These are phyloP conservation scores for Pichia sp. DNA, from an alignment of 1,139 yeast genomes.

Conservation along the genomic window DNA sequence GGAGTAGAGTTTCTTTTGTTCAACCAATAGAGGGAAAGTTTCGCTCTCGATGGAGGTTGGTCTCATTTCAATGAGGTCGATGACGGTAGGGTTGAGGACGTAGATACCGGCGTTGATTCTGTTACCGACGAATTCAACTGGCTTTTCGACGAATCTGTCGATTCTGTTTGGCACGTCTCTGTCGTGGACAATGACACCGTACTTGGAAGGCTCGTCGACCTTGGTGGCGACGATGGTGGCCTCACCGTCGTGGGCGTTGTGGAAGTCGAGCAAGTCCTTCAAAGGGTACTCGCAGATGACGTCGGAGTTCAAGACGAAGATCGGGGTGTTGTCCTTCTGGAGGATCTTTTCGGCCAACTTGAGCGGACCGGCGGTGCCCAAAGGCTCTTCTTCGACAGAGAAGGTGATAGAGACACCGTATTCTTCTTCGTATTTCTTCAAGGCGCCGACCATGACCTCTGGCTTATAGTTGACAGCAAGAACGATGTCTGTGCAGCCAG, in stretches of 20 bases:
- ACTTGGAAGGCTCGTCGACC: constrained; percentile 98
- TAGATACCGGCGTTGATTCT: constrained; percentile 97
- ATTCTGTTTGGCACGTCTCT: constrained; percentile 88
- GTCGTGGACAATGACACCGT: constrained; percentile 98
- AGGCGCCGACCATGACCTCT: constrained; percentile 95
- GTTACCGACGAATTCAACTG: constrained; percentile 97
- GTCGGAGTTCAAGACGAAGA: constrained; percentile 96
- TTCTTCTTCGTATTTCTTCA: constrained; percentile 88
- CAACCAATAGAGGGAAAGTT: constrained; percentile 96
- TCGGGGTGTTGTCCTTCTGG: constrained; percentile 92
- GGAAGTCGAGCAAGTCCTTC: constrained; percentile 87
- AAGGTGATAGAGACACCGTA: constrained; percentile 94
- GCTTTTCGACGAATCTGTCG: constrained; percentile 98
- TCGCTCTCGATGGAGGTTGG: constrained; percentile 99
- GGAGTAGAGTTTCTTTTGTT: constrained; percentile 82
- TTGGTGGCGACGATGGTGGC: constrained; percentile 99
- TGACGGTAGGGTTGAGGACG: constrained; percentile 93
- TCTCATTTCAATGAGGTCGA: constrained; percentile 92
- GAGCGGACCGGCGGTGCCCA: constrained; percentile 99
- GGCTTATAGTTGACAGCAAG: constrained; percentile 99
- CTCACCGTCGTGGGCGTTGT: constrained; percentile 91
- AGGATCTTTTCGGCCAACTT: constrained; percentile 93
- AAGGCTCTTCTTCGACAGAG: constrained; percentile 98
- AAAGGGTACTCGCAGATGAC: constrained; percentile 99
- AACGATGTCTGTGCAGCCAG: constrained; percentile 98